These are phyloP conservation scores for Rhytidiadelphus loreus DNA, from an alignment of 225 moss, liverwort and hornwort species.

Conservation along the genomic window DNA sequence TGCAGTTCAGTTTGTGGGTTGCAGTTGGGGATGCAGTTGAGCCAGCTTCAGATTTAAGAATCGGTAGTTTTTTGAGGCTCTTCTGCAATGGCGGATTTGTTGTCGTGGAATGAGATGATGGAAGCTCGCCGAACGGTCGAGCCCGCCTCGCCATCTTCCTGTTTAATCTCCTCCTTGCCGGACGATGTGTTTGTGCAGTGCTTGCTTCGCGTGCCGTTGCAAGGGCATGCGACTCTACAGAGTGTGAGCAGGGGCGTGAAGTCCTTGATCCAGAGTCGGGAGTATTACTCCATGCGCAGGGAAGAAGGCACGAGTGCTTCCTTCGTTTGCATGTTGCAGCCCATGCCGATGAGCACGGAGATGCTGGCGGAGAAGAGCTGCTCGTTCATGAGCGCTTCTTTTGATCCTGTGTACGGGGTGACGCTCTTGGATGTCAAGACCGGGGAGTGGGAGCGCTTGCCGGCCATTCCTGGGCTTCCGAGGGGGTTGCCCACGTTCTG, in stretches of 20 bases:
- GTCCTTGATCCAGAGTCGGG: constrained; percentile 20
- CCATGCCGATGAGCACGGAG: constrained; percentile 29
- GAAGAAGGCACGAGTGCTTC: constrained; percentile 44
- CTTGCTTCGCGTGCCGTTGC: constrained; percentile 55
- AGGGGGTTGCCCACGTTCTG: constrained; percentile 70
- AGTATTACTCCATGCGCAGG: constrained; percentile 49
- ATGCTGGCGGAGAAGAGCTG: constrained; percentile 20
- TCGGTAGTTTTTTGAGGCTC: neutral
- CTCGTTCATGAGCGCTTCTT: constrained; percentile 2
- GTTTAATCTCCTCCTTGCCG: constrained; percentile 44
- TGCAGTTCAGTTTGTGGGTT: neutral
- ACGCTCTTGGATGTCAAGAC: constrained; percentile 41
- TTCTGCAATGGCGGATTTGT: neutral
- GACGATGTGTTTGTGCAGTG: constrained; percentile 75
- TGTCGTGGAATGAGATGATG: constrained; percentile 16
- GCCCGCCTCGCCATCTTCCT: neutral
- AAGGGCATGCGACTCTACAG: constrained; percentile 46
- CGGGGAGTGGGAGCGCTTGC: constrained; percentile 52
- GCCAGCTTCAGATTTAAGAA: neutral
- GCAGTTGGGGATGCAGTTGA: neutral
- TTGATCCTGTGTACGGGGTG: constrained; percentile 53
- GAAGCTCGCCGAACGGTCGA: neutral
- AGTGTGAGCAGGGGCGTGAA: constrained; percentile 34
- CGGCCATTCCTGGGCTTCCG: constrained; percentile 49
- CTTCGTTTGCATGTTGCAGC: constrained; percentile 62